Conservation (phyloP, 768 basidiomycete species). For the Boletus edulis region DNA sequence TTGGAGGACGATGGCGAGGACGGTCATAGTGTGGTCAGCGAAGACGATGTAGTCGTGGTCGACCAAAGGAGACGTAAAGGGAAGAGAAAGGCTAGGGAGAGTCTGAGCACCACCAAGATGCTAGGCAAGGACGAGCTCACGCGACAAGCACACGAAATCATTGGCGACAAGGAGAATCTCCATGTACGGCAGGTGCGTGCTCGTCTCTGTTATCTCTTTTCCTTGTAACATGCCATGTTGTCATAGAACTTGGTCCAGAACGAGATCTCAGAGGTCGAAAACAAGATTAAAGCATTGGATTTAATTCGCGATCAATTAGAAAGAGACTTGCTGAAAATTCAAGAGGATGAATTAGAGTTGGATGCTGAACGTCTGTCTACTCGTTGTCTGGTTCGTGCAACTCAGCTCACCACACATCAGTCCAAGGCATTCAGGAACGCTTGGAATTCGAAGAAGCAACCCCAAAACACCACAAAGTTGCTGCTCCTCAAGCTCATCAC, state of each 20-base stretch:
- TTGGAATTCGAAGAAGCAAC: constrained; percentile 64
- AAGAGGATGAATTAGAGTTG: constrained; percentile 96
- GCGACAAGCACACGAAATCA: constrained; percentile 82
- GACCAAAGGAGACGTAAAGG: constrained; percentile 32
- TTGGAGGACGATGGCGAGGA: constrained; percentile 51
- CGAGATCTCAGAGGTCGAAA: constrained; percentile 86
- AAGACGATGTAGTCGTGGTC: constrained; percentile 73
- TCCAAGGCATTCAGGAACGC: constrained; percentile 87
- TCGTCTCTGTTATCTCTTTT: constrained; percentile 2
- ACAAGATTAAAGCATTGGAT: constrained; percentile 86
- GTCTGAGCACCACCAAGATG: constrained; percentile 63
- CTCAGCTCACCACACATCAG: constrained; percentile 38
- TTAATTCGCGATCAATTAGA: constrained; percentile 77
- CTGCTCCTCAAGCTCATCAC: constrained; percentile 9
- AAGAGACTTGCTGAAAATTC: constrained; percentile 76
- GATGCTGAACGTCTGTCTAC: constrained; percentile 83
- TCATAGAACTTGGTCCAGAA: constrained; percentile 75
- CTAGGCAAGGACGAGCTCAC: constrained; percentile 83
- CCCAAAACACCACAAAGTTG: constrained; percentile 24
- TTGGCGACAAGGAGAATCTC: constrained; percentile 89
- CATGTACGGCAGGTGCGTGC: constrained; percentile 73
- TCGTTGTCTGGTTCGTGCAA: neutral
- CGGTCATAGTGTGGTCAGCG: constrained; percentile 63
- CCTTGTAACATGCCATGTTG: constrained; percentile 5
- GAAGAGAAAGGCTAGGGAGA: constrained; percentile 56